A percentile compares a stretch with the other conserved stretches of the same genome.
Evolutionary conservation across 2,329 filamentous ascomycete species (phyloP).

Genomic region (Fusarium sp.): DNA sequence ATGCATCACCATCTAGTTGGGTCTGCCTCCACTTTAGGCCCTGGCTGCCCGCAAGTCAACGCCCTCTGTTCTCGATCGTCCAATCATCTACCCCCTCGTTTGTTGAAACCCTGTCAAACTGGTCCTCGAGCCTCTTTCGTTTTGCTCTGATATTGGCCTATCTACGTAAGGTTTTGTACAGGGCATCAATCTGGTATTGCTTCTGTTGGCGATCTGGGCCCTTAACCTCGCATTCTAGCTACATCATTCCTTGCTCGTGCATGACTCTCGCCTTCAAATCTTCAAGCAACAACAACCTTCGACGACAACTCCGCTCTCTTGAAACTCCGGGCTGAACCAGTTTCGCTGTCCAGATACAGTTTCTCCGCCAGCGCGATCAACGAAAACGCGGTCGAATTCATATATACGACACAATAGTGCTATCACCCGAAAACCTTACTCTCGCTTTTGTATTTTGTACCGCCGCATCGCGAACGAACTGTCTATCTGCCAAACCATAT

Average conservation of each 20-base stretch:
- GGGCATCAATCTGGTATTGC: slow-evolving; percentile 36
- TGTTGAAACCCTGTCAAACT: slow-evolving; percentile 45
- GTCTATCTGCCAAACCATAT: slow-evolving; percentile 13
- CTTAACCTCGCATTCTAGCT: slow-evolving; percentile 3
- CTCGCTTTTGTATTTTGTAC: not conserved
- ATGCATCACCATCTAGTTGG: slow-evolving; percentile 36
- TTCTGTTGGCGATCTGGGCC: slow-evolving; percentile 25
- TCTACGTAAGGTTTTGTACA: slow-evolving; percentile 20
- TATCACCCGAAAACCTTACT: not conserved
- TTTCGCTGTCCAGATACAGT: slow-evolving; percentile 24
- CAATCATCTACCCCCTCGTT: slow-evolving; percentile 44
- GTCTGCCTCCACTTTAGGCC: slow-evolving; percentile 37
- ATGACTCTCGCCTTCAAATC: slow-evolving; percentile 41
- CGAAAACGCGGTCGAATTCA: slow-evolving; percentile 17
- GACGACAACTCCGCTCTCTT: slow-evolving; percentile 38
- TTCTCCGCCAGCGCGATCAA: slow-evolving; percentile 15
- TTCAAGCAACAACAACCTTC: slow-evolving; percentile 39
- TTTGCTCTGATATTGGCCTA: slow-evolving; percentile 41
- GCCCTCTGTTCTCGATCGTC: slow-evolving; percentile 41
- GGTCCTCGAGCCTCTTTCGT: slow-evolving; percentile 45
- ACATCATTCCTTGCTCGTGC: slow-evolving; percentile 19
- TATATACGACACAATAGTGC: slow-evolving; percentile 6
- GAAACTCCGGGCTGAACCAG: slow-evolving; percentile 28
- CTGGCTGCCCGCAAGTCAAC: slow-evolving; percentile 38
- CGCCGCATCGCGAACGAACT: slow-evolving; percentile 8